Percentiles rank a stretch among this genome's conserved stretches.
These are phyloP conservation scores for Brassica cretica DNA, from an alignment of 345 rosid genomes.

Conservation along the genomic window DNA sequence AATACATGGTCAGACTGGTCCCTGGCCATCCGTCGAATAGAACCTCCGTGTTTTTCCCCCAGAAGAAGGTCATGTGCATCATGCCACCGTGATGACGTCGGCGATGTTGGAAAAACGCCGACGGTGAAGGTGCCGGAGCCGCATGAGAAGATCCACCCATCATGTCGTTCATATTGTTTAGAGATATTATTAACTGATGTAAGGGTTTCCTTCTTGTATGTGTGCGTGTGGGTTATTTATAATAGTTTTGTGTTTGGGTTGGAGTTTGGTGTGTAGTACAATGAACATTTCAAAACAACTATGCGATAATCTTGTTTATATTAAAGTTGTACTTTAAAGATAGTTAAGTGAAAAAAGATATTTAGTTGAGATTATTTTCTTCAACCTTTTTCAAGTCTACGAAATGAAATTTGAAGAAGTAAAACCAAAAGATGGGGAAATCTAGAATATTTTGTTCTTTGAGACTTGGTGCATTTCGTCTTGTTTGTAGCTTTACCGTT, in stretches of 20 bases:
- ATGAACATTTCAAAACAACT: slow-evolving; percentile 30
- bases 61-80: slow-evolving; percentile 57
- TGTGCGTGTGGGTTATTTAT: slow-evolving; percentile 6
- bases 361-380: slow-evolving; percentile 4
- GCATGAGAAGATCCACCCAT: slow-evolving; percentile 11
- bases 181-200: slow-evolving; percentile 4
- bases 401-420: background rate
- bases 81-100: slow-evolving; percentile 34
- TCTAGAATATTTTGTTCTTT: background rate
- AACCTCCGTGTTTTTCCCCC: slow-evolving; percentile 64
- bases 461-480: slow-evolving; percentile 1
- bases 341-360: slow-evolving; percentile 16
- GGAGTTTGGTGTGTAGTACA: slow-evolving; percentile 38
- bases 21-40: slow-evolving; percentile 86
- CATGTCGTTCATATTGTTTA: slow-evolving; percentile 35
- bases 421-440: background rate
- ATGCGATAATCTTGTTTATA: slow-evolving; percentile 20
- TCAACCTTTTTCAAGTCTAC: background rate
- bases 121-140: slow-evolving; percentile 34
- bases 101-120: slow-evolving; percentile 13
- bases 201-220: background rate
- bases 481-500: slow-evolving; percentile 29
- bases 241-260: slow-evolving; percentile 24
- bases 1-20: slow-evolving; percentile 59
- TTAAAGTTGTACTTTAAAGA: slow-evolving; percentile 25